phyloP scores from a whole-genome alignment of 169 alveolate species.

The Cryptosporidium baileyi region DNA sequence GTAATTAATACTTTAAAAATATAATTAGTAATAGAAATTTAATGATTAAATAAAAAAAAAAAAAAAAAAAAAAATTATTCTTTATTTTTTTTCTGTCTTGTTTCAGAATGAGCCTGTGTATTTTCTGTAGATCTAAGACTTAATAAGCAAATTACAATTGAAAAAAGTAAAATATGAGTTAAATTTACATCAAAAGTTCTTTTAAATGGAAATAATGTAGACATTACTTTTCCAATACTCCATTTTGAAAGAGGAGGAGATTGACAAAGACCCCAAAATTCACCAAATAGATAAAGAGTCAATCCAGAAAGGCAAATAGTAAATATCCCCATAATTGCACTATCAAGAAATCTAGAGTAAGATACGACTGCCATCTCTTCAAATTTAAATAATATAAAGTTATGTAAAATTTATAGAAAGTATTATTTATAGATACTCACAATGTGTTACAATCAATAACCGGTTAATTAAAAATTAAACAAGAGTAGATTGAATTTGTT shows the following conservation, averaged over 20 bases:
- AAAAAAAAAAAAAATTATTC: neutral
- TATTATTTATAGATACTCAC: neutral
- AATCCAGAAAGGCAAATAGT: slow-evolving; percentile 76
- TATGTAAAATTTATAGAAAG: neutral
- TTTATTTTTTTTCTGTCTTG: neutral
- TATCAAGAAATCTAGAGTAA: slow-evolving; percentile 66
- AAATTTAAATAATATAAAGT: neutral
- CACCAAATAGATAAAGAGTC: slow-evolving; percentile 76
- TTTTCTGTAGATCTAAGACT: slow-evolving; percentile 60
- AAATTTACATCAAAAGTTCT: slow-evolving; percentile 73
- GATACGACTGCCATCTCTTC: slow-evolving; percentile 43
- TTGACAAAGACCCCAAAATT: slow-evolving; percentile 74
- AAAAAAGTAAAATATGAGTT: slow-evolving; percentile 75
- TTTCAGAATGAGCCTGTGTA: neutral
- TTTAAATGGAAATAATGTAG: slow-evolving; percentile 76
- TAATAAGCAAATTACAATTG: slow-evolving; percentile 73
- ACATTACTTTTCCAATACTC: slow-evolving; percentile 74
- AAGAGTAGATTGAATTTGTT: too few relatives aligned
- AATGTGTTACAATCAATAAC: too few relatives aligned
- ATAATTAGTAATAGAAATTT: too few relatives aligned
- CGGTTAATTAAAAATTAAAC: too few relatives aligned
- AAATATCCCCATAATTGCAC: slow-evolving; percentile 75
- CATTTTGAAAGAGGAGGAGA: slow-evolving; percentile 73
- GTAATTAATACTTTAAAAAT: neutral
- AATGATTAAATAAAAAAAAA: too few relatives aligned